Conservation (phyloP, 2,329 filamentous ascomycete genomes). For the Harringtonia lauricola region DNA sequence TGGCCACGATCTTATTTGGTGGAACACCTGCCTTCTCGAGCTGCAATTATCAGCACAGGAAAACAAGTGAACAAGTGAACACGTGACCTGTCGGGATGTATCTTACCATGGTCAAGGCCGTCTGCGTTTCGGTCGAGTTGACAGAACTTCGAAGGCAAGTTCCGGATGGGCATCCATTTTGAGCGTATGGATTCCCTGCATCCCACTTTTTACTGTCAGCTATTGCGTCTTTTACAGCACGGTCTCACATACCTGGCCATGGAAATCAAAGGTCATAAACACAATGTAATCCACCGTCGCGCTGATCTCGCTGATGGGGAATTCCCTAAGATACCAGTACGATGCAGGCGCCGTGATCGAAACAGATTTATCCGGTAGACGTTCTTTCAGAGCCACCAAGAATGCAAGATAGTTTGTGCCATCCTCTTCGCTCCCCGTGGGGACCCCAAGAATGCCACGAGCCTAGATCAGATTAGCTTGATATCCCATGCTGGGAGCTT, state of each 20-base stretch:
- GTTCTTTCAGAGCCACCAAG: not conserved
- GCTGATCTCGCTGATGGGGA: conserved; percentile 17
- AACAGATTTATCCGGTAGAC: conserved; percentile 13
- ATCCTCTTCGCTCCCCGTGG: conserved; percentile 16
- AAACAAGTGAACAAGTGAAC: too few species aligned
- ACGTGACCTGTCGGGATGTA: too few species aligned
- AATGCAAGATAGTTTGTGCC: conserved; percentile 19
- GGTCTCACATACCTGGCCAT: too few species aligned
- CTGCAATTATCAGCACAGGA: too few species aligned
- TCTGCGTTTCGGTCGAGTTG: conserved; percentile 24
- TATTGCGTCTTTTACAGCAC: too few species aligned
- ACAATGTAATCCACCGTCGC: conserved; percentile 20
- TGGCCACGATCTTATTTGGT: conserved; percentile 19
- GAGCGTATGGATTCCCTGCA: conserved; percentile 11
- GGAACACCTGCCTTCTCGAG: conserved; percentile 19
- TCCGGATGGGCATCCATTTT: conserved; percentile 17
- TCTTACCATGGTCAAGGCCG: conserved; percentile 25
- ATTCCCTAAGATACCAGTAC: conserved; percentile 21
- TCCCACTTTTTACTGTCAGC: too few species aligned
- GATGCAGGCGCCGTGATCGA: conserved; percentile 18
- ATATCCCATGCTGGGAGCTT: too few species aligned
- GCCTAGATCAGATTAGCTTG: too few species aligned
- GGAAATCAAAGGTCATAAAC: conserved; percentile 22
- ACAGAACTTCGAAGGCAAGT: conserved; percentile 22
- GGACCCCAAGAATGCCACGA: too few species aligned